Evolutionary conservation across 164 flowering plant species (phyloP), one percentile per base, ranked within the genome.

Genomic region (Vitis rotundifolia): DNA sequence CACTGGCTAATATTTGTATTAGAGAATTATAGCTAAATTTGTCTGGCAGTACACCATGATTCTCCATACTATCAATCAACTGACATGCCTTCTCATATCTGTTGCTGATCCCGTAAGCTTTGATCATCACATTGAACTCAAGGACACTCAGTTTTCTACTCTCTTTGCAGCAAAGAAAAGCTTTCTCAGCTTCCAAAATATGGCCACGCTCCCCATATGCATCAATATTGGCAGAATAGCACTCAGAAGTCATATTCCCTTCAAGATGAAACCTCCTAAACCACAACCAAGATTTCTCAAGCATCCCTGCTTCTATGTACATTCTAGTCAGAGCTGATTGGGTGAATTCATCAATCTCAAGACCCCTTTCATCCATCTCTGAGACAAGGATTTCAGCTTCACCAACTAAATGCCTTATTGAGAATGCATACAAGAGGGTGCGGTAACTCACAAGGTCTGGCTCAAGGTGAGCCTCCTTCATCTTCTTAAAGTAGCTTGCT

Each of bases 111-210:
- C 99, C 99, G 77, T 91, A 92, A 53, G 99, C 97, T 80, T 95
- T 95, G 69, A 92, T 83, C 98, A 95, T 91, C 81, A 95, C 99
- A 79, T 95, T 95, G 73, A 86, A 95, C 76, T 73, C 92, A 53
- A 88, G 80, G 47, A 88, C 91, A 62, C 76, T 88, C 14, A 82
- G 77, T 50, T 81, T 88, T 51, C 73, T 79, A 62, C 16, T 31
- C 60, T 86, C 81, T 71, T 61, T 80, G 79, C 96, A 91, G 76
- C 88, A 88, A n/a, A 59, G 10, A 72, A 95, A 95, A 71, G 73
- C 92, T 72, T 84, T 86, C 70, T 91, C 93, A 48, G 97, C 97
- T 80, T 89, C 91, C 75, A 77, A 59, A 53, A 81, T 50, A 72
- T 83, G 77, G 4, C 96, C 96, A 49, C 85, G 87, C 79, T 89